Conservation (phyloP, 805 yeast genomes). For the Schizosaccharomyces osmophilus region DNA sequence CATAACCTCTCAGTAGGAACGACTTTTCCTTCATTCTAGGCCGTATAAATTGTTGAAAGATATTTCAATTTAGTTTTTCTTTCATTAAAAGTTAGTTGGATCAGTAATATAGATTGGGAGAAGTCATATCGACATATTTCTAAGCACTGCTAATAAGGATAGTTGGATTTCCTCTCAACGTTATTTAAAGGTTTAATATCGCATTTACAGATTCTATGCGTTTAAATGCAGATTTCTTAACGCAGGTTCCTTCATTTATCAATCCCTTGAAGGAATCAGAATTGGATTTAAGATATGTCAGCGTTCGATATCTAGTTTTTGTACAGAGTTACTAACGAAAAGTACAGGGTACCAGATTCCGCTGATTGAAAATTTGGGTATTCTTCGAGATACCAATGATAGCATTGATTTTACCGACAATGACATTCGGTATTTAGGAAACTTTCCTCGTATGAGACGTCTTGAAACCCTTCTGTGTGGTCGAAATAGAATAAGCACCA, state of each 20-base stretch:
- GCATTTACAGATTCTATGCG: constrained; percentile 19
- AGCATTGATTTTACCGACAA: constrained; percentile 58
- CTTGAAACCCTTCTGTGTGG: constrained; percentile 33
- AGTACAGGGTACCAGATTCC: neutral
- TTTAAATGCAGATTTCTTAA: constrained; percentile 26
- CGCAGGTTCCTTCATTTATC: constrained; percentile 26
- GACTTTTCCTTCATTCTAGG: no score
- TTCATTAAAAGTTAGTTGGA: no score
- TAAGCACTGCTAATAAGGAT: no score
- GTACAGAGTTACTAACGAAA: constrained; percentile 8
- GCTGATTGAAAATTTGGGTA: constrained; percentile 2
- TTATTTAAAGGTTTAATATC: no score
- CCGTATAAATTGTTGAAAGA: no score
- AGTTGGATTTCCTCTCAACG: no score
- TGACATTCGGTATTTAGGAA: constrained; percentile 30
- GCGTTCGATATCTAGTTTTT: neutral
- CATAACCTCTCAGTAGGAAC: no score
- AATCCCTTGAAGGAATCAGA: constrained; percentile 21
- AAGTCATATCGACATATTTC: no score
- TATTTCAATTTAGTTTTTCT: no score
- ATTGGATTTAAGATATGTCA: constrained; percentile 19
- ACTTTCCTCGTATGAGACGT: constrained; percentile 22
- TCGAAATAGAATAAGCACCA: constrained; percentile 29
- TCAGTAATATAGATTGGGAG: no score
- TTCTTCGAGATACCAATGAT: constrained; percentile 19